Evolutionary conservation across 2,329 filamentous ascomycete species (phyloP).

Genomic region (Venturia nashicola): DNA sequence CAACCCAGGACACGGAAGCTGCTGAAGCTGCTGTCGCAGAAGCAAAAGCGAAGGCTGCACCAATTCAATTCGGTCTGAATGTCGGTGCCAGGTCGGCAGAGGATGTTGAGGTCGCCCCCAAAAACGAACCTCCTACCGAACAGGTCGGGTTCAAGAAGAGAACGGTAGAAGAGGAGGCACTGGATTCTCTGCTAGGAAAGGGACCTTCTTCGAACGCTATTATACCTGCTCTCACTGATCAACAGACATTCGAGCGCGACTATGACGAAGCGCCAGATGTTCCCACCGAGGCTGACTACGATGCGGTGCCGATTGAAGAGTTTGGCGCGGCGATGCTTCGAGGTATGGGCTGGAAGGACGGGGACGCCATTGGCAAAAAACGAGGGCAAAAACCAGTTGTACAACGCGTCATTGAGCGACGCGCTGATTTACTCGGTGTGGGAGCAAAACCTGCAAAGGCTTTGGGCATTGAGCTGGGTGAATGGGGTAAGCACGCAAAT

Average conservation of each 20-base stretch:
- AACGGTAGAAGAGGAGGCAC: constrained; percentile 45
- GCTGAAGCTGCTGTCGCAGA: constrained; percentile 25
- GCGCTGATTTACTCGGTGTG: constrained; percentile 74
- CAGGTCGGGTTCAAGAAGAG: constrained; percentile 23
- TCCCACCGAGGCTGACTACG: constrained; percentile 73
- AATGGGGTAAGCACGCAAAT: constrained; percentile 57
- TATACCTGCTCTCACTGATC: constrained; percentile 40
- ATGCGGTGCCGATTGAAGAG: constrained; percentile 81
- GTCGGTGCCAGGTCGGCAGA: constrained; percentile 26
- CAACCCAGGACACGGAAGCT: constrained; percentile 18
- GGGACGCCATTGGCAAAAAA: constrained; percentile 42
- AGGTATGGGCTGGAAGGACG: constrained; percentile 90
- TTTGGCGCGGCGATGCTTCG: constrained; percentile 84
- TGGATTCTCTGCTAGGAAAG: constrained; percentile 33
- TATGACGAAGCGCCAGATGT: constrained; percentile 60
- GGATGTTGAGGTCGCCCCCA: constrained; percentile 15
- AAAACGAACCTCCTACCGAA: constrained; percentile 17
- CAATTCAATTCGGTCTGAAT: constrained; percentile 41
- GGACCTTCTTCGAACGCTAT: constrained; percentile 24
- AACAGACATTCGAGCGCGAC: constrained; percentile 58
- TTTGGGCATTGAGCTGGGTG: constrained; percentile 58
- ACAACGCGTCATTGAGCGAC: constrained; percentile 52
- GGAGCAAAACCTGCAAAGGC: constrained; percentile 68
- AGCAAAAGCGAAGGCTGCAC: constrained; percentile 24
- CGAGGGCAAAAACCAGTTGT: constrained; percentile 33